Evolutionary conservation across 352 stramenopile genomes (phyloP).

Genomic region (Pythium apleroticum): DNA sequence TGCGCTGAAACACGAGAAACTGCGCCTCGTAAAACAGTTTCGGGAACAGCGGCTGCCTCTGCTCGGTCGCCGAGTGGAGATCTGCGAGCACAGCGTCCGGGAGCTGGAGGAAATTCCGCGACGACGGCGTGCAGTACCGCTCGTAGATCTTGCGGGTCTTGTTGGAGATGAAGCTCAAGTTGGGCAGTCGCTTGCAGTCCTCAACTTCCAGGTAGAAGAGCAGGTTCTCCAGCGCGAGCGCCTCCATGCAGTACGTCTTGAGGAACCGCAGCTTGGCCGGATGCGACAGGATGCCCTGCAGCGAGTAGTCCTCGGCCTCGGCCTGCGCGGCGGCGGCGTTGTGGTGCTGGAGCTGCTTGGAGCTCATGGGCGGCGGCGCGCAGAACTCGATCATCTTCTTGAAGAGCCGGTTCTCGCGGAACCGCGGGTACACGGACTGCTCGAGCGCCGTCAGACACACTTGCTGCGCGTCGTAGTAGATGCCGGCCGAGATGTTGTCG

Average conservation of each 20-base stretch:
- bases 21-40: conserved; percentile 78
- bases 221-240: conserved; percentile 75
- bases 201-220: conserved; percentile 86
- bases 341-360: conserved; percentile 21
- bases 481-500: conserved; percentile 68
- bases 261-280: conserved; percentile 80
- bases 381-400: conserved; percentile 78
- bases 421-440: conserved; percentile 73
- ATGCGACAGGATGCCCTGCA: conserved; percentile 60
- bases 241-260: conserved; percentile 87
- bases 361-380: conserved; percentile 26
- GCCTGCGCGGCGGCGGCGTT: conserved; percentile 22
- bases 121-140: conserved; percentile 57
- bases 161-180: conserved; percentile 78
- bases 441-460: conserved; percentile 70
- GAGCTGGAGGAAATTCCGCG: conserved; percentile 47
- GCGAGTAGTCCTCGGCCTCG: conserved; percentile 53
- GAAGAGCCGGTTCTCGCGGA: conserved; percentile 75
- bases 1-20: conserved; percentile 48
- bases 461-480: conserved; percentile 65
- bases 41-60: conserved; percentile 43
- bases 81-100: conserved; percentile 37
- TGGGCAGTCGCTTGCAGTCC: conserved; percentile 81
- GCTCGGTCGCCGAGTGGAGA: conserved; percentile 49
- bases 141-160: conserved; percentile 81